Evolutionary conservation across 2,329 filamentous ascomycete genomes (phyloP).

Genomic region (Teratosphaeria destructans): DNA sequence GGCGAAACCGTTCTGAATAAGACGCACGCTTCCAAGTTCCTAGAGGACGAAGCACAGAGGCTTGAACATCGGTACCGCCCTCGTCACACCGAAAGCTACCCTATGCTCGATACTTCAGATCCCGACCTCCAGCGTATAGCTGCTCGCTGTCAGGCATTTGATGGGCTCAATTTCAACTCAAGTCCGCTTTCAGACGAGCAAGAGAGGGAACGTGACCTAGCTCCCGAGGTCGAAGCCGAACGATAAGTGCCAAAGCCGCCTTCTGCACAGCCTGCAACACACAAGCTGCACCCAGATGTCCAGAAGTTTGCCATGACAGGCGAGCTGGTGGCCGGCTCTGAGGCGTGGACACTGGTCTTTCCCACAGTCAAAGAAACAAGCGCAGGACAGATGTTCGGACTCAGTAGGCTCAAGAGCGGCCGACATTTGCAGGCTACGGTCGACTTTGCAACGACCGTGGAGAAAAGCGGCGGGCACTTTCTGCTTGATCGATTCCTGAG

Average conservation of each 20-base stretch:
- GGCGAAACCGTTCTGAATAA: slow-evolving; percentile 9
- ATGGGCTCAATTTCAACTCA: slow-evolving; percentile 7
- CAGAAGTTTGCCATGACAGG: slow-evolving; percentile 31
- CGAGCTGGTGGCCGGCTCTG: slow-evolving; percentile 13
- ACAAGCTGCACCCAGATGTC: slow-evolving; percentile 38
- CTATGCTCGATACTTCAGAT: slow-evolving; percentile 9
- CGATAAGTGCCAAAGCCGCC: slow-evolving; percentile 41
- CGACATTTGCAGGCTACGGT: slow-evolving; percentile 41
- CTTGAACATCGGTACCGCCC: slow-evolving; percentile 42
- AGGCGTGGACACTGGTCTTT: slow-evolving; percentile 39
- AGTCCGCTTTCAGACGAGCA: slow-evolving; percentile 50
- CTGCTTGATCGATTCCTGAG: slow-evolving; percentile 40
- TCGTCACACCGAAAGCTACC: background rate
- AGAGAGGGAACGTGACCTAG: slow-evolving; percentile 48
- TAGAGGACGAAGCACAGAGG: slow-evolving; percentile 46
- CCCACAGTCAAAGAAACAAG: slow-evolving; percentile 29
- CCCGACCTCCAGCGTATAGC: slow-evolving; percentile 12
- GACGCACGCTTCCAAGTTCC: slow-evolving; percentile 32
- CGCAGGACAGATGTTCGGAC: background rate
- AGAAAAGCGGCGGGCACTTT: background rate
- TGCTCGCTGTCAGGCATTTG: slow-evolving; percentile 11
- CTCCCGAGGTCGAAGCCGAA: slow-evolving; percentile 54
- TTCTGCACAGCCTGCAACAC: slow-evolving; percentile 27
- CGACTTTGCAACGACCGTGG: slow-evolving; percentile 28
- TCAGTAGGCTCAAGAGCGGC: background rate